Percentiles rank a stretch among this genome's conserved stretches.
Evolutionary conservation across 1,139 yeast genomes (phyloP).

Genomic region (Kurtzmaniella quercitrusa): DNA sequence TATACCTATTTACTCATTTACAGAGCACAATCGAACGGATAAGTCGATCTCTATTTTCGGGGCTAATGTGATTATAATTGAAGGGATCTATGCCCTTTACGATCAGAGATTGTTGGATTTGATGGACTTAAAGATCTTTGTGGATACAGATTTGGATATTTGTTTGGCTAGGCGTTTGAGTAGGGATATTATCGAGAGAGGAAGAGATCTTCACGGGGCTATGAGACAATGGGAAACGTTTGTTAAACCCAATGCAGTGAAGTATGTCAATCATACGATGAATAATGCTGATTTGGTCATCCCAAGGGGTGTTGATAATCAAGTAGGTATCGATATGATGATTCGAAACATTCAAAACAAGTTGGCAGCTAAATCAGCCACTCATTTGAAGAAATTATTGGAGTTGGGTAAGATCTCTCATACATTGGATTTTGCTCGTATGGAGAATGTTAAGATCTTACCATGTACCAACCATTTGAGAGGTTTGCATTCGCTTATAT

Average conservation of each 20-base stretch:
- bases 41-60: constrained; percentile 81
- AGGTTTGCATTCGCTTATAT: constrained; percentile 69
- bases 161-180: constrained; percentile 85
- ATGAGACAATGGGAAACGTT: constrained; percentile 84
- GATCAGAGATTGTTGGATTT: constrained; percentile 65
- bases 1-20: constrained; percentile 85
- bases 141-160: constrained; percentile 89
- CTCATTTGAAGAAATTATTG: constrained; percentile 60
- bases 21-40: constrained; percentile 65
- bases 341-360: constrained; percentile 78
- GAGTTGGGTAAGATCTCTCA: constrained; percentile 42
- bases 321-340: constrained; percentile 73
- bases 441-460: constrained; percentile 34
- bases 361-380: constrained; percentile 56
- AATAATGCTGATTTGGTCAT: constrained; percentile 77
- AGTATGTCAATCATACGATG: constrained; percentile 74
- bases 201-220: constrained; percentile 78
- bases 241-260: constrained; percentile 89
- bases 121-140: constrained; percentile 85
- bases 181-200: constrained; percentile 82
- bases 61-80: constrained; percentile 87
- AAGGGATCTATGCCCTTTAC: constrained; percentile 84
- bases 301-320: constrained; percentile 84
- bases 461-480: constrained; percentile 63
- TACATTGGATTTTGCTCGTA: constrained; percentile 26